Conservation (phyloP, 2,329 filamentous ascomycete genomes). For the Aureobasidium sp. region DNA sequence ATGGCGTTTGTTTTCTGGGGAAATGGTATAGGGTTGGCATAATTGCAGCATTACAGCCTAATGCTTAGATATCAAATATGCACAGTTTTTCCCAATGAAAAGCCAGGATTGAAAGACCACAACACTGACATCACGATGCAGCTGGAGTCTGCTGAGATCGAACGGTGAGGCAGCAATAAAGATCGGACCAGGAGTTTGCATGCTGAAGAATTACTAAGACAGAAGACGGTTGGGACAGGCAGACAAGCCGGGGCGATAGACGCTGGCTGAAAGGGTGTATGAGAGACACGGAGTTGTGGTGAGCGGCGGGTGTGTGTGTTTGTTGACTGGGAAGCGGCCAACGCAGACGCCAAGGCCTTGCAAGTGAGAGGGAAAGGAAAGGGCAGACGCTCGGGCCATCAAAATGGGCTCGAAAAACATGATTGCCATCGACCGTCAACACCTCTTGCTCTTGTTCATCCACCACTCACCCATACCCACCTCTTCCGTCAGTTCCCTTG, state of each 20-base stretch:
- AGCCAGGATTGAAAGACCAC: neutral
- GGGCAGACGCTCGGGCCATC: neutral
- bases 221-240: neutral
- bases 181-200: neutral
- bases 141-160: neutral
- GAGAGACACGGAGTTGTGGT: no score
- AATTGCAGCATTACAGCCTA: conserved; percentile 5
- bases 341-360: neutral
- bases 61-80: conserved; percentile 6
- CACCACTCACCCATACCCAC: neutral
- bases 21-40: conserved; percentile 2
- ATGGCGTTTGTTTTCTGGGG: neutral
- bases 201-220: neutral
- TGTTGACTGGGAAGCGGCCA: neutral
- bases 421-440: neutral
- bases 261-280: neutral
- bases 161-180: neutral
- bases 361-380: neutral
- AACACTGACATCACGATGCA: neutral
- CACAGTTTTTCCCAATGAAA: neutral
- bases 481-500: neutral
- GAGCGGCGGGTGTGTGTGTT: neutral
- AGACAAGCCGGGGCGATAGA: neutral
- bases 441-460: neutral
- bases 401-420: neutral